Base-by-base conservation (phyloP, 306 rosid genomes). In the Inga oerstediana region DNA sequence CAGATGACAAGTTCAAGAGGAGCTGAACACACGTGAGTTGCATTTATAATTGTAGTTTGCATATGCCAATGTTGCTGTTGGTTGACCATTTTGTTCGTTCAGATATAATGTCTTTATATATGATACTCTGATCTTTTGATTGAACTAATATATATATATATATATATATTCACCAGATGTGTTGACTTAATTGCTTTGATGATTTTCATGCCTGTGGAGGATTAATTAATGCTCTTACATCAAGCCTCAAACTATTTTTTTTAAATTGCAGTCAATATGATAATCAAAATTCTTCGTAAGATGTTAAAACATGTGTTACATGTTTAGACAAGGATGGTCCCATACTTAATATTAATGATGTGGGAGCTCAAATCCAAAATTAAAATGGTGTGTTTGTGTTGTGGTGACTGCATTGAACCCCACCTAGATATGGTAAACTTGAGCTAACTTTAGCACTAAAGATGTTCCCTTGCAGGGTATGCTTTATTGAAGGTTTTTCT, bases 1-100 rank as follows among this genome's bases (percentile, higher is more conserved):
- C 91, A 95, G 98, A 91, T 64, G 79, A 84, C 83, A 64, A 85
- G 85, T 67, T 81, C 90, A 67, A 78, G 90, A 82, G 94, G 85
- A 34, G 74, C 39, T 83, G 97, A 86, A 86, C 82, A 76, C 17
- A 81, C 87, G 98, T 95, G 88, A 88, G 94, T 62, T 86, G 37
- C 76, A 75, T 12, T 83, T 82, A 79, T 76, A 76, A 72, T 65
- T 75, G 64, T 78, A 52, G 68, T 70, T 46, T 84, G 22, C 58
- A 61, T 43, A 62, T 75, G 70, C 41, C 48, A 32, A 19, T 72
- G 37, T 86, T 62, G 54, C 16, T 77, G 43, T 35, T 71, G 39
- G 51, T 77, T 77, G 35, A 16, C 14, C 65, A 52, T 27, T 37
- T 39, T 82, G 69, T 79, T 44, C 73, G 14, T 17, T 70, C 76